A percentile compares a stretch with the other conserved stretches of the same genome.
phyloP scores from a whole-genome alignment of 78 protist species.

The Pigoraptor vietnamica region DNA sequence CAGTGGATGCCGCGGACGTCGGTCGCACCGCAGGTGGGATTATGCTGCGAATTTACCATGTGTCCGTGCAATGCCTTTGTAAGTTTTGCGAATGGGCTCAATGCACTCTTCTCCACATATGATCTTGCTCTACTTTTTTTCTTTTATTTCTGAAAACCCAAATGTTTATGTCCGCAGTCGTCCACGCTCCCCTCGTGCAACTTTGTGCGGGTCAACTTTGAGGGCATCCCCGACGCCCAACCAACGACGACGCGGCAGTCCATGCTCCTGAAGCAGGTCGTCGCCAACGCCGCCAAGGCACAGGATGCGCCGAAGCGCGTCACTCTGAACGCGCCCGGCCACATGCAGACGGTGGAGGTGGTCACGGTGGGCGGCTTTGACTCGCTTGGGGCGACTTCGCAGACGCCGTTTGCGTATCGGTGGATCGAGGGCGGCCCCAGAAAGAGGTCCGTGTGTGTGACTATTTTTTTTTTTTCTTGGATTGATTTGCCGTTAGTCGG shows the following conservation, averaged over 20 bases:
- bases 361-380: neutral
- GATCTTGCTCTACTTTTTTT: no score
- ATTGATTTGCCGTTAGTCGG: no score
- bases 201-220: neutral
- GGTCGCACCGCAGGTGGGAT: neutral
- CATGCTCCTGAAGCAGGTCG: neutral
- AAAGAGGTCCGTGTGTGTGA: neutral
- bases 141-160: no score
- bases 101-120: no score
- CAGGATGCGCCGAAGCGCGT: neutral
- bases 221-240: neutral
- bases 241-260: neutral
- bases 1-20: neutral
- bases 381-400: neutral
- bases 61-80: no score
- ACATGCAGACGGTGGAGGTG: neutral
- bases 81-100: no score
- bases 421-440: neutral
- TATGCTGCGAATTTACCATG: no score
- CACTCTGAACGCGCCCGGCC: neutral
- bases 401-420: neutral
- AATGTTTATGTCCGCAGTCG: neutral
- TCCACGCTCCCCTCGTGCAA: neutral
- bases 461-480: no score
- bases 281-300: neutral